Evolutionary conservation across 2,329 filamentous ascomycete genomes (phyloP), one percentile per base, ranked within the genome.

Genomic region (Fusarium nematophilum): DNA sequence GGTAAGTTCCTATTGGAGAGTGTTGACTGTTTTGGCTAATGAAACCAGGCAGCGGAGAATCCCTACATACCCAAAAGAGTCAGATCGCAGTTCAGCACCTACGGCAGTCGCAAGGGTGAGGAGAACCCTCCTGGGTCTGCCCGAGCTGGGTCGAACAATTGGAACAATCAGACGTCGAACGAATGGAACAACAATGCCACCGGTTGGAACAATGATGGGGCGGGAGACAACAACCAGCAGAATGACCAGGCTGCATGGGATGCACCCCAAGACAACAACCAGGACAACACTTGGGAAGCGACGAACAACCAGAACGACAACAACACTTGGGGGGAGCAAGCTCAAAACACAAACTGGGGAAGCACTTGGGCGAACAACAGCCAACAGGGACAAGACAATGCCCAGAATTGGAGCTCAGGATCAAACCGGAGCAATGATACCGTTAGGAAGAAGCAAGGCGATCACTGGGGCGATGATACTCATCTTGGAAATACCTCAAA

Each of bases 41-140:
- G 18, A 23, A 33, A 34, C 11, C 25, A 62, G 53, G 53, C 47
- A n/a, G 45, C 59, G 17, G 27, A 57, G 2, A 73, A 73, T 38
- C 70, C 72, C 2, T 73, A 73, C 46, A 47, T 65, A 14, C 57
- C 54, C 13, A 65, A 64, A 29, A 66, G 45, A 44, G 27, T 45
- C n/a, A 57, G 10, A 14, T 67, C 66, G 5, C 50, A 59, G 11
- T 63, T 59, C 18, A 63, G 50, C 14, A 18, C 33, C 25, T 69
- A 52, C 31, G 66, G 56, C 5, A 68, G 57, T 3, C 56, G 49
- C 25, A 66, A 60, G 14, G 59, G 38, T 34, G 42, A 39, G 17
- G 34, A 36, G 11, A 49, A 51, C 5, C 21, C 33, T 11, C 10
- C 26, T 23, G 58, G 48, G 10, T 68, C 63, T 4, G 54, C 44